These are phyloP conservation scores for Linum tenue DNA, from an alignment of 345 rosid species.

Conservation along the genomic window DNA sequence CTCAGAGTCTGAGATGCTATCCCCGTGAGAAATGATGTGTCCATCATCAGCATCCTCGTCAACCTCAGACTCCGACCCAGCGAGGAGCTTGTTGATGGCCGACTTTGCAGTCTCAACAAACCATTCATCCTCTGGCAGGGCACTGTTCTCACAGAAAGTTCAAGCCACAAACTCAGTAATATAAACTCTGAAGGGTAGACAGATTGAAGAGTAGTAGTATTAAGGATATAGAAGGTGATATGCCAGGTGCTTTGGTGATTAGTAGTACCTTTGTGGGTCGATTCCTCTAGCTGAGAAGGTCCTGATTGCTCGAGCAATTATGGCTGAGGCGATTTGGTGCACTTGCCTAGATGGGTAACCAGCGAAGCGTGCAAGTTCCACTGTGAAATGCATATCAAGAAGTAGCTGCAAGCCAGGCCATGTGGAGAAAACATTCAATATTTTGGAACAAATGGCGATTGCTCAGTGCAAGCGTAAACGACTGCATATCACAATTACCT, in stretches of 20 bases:
- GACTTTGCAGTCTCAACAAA: conserved; percentile 84
- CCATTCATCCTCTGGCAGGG: conserved; percentile 82
- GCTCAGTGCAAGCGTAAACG: too few relatives aligned
- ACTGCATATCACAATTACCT: conserved; percentile 30
- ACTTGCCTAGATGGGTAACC: conserved; percentile 80
- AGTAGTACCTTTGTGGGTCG: conserved; percentile 65
- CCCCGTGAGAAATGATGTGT: conserved; percentile 41
- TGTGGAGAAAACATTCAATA: background rate
- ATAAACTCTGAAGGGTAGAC: background rate
- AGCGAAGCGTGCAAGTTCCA: conserved; percentile 92
- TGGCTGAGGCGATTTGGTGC: conserved; percentile 77
- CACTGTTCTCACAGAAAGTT: conserved; percentile 23
- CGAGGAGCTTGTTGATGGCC: conserved; percentile 69
- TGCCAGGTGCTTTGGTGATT: background rate
- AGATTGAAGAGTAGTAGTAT: background rate
- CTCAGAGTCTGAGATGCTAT: conserved; percentile 36
- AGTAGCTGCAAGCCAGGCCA: conserved; percentile 53
- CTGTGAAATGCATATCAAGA: conserved; percentile 99
- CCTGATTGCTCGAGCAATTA: conserved; percentile 74
- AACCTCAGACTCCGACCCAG: conserved; percentile 72
- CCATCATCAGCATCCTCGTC: conserved; percentile 50
- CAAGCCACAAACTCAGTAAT: background rate
- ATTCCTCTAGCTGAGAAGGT: conserved; percentile 74
- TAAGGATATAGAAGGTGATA: background rate
- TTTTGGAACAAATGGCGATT: background rate